phyloP scores from a whole-genome alignment of 192 early-diverging fungal species.

The Polychytrium aggregatum region DNA sequence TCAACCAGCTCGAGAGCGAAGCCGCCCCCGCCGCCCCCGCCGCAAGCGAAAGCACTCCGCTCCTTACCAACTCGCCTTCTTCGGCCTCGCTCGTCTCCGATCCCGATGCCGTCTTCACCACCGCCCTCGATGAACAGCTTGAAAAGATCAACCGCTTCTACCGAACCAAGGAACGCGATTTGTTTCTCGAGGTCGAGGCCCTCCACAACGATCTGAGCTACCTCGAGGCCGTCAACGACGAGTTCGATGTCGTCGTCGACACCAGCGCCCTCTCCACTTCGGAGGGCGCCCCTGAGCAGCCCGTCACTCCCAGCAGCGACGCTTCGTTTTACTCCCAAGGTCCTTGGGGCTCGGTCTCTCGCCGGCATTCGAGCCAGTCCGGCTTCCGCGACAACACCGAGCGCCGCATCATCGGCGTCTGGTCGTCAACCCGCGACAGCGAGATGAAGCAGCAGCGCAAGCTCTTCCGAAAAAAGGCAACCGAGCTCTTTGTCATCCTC shows the following conservation, averaged over 20 bases:
- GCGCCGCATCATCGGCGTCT: neutral
- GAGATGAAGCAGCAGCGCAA: conserved; percentile 16
- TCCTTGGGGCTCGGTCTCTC: too few species aligned
- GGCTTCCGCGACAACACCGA: neutral
- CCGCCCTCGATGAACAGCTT: conserved; percentile 73
- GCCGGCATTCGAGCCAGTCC: neutral
- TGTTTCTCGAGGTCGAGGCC: conserved; percentile 54
- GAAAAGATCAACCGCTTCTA: conserved; percentile 78
- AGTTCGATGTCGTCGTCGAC: too few species aligned
- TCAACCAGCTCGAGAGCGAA: conserved; percentile 15
- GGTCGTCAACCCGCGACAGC: too few species aligned
- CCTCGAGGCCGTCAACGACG: too few species aligned
- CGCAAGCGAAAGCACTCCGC: conserved; percentile 6
- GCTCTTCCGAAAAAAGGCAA: conserved; percentile 33
- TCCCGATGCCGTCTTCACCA: conserved; percentile 41
- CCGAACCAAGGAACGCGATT: conserved; percentile 66
- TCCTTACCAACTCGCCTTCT: conserved; percentile 21
- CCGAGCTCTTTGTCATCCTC: conserved; percentile 72
- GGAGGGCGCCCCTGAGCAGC: too few species aligned
- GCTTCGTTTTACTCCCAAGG: conserved; percentile 3
- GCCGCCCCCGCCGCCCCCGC: conserved; percentile 2
- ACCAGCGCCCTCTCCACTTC: too few species aligned
- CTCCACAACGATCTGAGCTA: conserved; percentile 42
- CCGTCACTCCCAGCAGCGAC: conserved; percentile 2
- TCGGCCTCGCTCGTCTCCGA: conserved; percentile 9